Base-by-base conservation (phyloP, 2,329 filamentous ascomycete species). In the Colletotrichum simmondsii region DNA sequence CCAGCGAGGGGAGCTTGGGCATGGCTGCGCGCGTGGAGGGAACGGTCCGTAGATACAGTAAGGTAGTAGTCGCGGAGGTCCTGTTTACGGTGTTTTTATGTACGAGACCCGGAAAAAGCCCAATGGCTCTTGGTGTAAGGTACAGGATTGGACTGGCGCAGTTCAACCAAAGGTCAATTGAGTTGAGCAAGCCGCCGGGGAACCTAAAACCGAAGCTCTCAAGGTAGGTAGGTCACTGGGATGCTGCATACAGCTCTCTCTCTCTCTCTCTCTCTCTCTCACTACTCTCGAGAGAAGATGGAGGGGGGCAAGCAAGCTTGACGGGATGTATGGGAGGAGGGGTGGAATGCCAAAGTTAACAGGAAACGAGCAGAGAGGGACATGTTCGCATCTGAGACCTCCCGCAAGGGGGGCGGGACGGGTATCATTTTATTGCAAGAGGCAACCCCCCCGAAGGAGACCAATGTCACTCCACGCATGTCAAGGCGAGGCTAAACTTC, bases 1-100 rank as follows among this genome's bases (percentile, higher is more conserved):
- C 72, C 32, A 86, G 77, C 49, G 81, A 79, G 52, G 83, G 82
- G 73, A 78, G 59, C 68, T 74, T 75, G 53, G 74, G 74, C 74
- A 75, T 75, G 61, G 26, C 57, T 68, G 42, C 37, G 49, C 68
- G 57, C 53, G 54, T 16, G 14, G 22, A 19, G 14, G 58, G 46
- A 24, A 14, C 32, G 26, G 56, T 52, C 26, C 14, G 58, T 49
- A 14, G 60, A 60, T 57, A 64, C 32, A 12, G 22, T 53, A 65
- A 52, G 52, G 58, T 28, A n/a, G 19, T 7, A 32, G 14, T 22
- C 19, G 26, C 49, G 66, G 30, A 32, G 26, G 30, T 42, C 19
- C 56, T 52, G 54, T 53, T 30, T 64, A n/a, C 22, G 28, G 42
- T 49, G 37, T 42, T 16, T 42, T 26, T 35, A 63, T 32, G 60